Conservation (phyloP, 176 grass and related monocot genomes). For the Panicum miliaceum region DNA sequence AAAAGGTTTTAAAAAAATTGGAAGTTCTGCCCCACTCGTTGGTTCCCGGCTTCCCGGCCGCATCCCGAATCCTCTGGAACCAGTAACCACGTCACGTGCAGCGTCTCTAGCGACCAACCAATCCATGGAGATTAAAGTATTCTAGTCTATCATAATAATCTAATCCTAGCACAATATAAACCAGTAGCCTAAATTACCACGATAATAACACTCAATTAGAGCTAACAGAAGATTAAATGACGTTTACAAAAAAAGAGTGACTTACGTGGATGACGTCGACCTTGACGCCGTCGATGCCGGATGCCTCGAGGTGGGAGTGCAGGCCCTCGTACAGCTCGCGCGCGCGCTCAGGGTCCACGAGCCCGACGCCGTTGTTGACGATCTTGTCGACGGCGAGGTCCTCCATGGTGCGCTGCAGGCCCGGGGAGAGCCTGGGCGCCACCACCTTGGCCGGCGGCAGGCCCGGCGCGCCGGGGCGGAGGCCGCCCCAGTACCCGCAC, state of each 20-base stretch:
- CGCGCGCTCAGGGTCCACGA: slow-evolving; percentile 64
- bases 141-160: no score
- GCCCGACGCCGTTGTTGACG: slow-evolving; percentile 67
- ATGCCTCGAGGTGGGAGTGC: slow-evolving; percentile 71
- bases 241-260: not conserved
- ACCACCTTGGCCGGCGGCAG: slow-evolving; percentile 64
- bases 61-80: not conserved
- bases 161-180: not conserved
- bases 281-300: slow-evolving; percentile 95
- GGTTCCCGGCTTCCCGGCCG: not conserved
- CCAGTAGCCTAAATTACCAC: not conserved
- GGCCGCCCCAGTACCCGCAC: slow-evolving; percentile 91
- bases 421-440: slow-evolving; percentile 61
- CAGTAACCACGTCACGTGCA: not conserved
- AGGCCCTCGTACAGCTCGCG: slow-evolving; percentile 73
- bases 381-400: slow-evolving; percentile 95
- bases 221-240: not conserved
- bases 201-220: not conserved
- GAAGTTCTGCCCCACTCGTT: not conserved
- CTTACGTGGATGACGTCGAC: slow-evolving; percentile 95
- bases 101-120: no score
- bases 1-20: not conserved
- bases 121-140: no score
- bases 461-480: slow-evolving; percentile 54
- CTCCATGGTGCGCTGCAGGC: slow-evolving; percentile 77